Evolutionary conservation across 2,329 filamentous ascomycete species (phyloP).

Genomic region (Fusarium pilosicola): DNA sequence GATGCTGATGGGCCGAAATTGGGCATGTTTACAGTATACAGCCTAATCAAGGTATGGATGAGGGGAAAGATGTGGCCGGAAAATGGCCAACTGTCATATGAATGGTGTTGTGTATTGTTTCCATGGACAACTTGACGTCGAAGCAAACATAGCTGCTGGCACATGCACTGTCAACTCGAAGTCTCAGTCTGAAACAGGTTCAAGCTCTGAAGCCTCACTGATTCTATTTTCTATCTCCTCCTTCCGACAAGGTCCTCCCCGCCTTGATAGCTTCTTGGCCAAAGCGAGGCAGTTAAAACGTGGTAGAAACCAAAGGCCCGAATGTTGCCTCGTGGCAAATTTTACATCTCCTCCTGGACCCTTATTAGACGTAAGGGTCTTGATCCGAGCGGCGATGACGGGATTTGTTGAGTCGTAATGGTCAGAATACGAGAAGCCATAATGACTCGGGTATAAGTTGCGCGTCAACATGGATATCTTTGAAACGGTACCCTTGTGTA

Average conservation of each 20-base stretch:
- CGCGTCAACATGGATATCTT: not conserved
- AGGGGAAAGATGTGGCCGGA: not conserved
- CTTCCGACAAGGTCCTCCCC: conserved; percentile 16
- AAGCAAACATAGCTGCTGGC: not conserved
- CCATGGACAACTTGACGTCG: not conserved
- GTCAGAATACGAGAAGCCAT: not conserved
- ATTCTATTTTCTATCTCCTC: conserved; percentile 11
- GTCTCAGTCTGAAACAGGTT: conserved; percentile 10
- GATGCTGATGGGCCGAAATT: conserved; percentile 12
- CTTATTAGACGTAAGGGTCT: not conserved
- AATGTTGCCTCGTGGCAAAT: conserved; percentile 3
- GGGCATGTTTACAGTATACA: conserved; percentile 17
- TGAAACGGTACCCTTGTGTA: conserved; percentile 2
- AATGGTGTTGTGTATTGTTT: not conserved
- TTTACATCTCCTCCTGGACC: not conserved
- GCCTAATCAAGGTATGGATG: not conserved
- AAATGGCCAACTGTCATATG: not conserved
- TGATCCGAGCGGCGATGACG: conserved; percentile 4
- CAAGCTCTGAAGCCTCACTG: conserved; percentile 4
- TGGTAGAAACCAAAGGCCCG: conserved; percentile 24
- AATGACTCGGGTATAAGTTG: conserved; percentile 8
- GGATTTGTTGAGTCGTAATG: not conserved
- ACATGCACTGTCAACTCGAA: not conserved
- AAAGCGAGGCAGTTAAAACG: conserved; percentile 9
- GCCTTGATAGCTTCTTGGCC: conserved; percentile 7